phyloP scores from a whole-genome alignment of 2,329 filamentous ascomycete species.

The Aspergillus ruber region DNA sequence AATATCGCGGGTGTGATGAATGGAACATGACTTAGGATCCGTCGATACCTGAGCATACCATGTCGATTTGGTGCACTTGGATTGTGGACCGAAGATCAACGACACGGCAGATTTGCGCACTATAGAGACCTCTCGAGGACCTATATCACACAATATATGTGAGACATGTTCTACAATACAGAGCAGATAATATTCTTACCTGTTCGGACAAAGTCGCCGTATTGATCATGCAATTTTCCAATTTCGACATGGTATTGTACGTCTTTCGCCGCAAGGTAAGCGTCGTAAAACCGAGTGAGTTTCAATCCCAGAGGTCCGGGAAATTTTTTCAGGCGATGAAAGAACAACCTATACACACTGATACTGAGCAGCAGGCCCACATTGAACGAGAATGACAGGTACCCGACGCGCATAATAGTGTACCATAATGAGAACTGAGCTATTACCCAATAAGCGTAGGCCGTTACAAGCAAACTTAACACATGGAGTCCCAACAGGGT shows the following conservation, averaged over 20 bases:
- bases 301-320: slow-evolving; percentile 7
- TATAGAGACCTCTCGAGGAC: slow-evolving; percentile 8
- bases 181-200: too few relatives aligned
- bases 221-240: slow-evolving; percentile 21
- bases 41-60: slow-evolving; percentile 10
- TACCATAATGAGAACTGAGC: not conserved
- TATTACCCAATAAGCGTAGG: not conserved
- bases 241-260: slow-evolving; percentile 24
- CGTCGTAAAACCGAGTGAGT: slow-evolving; percentile 22
- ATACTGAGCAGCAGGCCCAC: slow-evolving; percentile 20
- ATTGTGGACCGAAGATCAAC: slow-evolving; percentile 6
- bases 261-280: slow-evolving; percentile 20
- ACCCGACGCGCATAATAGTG: not conserved
- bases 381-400: not conserved
- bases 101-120: slow-evolving; percentile 6
- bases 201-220: slow-evolving; percentile 30
- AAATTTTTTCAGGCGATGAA: slow-evolving; percentile 9
- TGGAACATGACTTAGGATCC: not conserved
- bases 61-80: slow-evolving; percentile 7
- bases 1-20: slow-evolving; percentile 2
- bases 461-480: not conserved
- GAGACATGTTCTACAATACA: not conserved
- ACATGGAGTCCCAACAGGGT: not conserved
- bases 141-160: not conserved
- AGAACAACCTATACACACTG: slow-evolving; percentile 27